Base-by-base conservation (phyloP, 2,329 filamentous ascomycete genomes). In the Albophoma yamanashiensis region DNA sequence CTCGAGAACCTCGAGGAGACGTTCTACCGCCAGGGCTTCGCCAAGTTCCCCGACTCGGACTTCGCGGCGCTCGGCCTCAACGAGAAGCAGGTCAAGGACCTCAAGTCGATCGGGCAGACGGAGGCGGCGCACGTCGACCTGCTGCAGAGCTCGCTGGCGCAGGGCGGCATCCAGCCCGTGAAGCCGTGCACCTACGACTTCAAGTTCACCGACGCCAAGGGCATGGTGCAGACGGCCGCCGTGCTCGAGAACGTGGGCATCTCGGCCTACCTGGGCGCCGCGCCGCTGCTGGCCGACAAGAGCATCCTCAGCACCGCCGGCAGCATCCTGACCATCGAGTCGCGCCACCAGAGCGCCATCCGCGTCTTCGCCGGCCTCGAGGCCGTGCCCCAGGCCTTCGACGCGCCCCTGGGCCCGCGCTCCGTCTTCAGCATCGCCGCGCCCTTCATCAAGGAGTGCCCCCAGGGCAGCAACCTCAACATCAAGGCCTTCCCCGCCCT, bases 371-470 rank as follows among this genome's bases (percentile, higher is more conserved):
- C 79, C 25, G 78, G 81, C 61, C 76, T 79, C 59, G 75, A 82
- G 60, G 83, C 87, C 58, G 81, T 89, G 4, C 85, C 89, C 4
- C 82, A 84, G 68, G 81, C 87, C 34, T 89, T 91, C 68, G 88
- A 91, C 70, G 86, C 85, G 0, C 79, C 88, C 1, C 83, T 92
- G 15, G 82, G 82, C 38, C 84, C 87, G 64, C 81, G 83, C 64
- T 83, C 85, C 64, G 84, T 91, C 72, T 91, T 90, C 78, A 87
- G 87, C 43, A 81, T 92, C 59, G 88, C 88, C 52, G 84, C 87
- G 1, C 82, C 82, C 53, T 91, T 91, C 78, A 91, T 92, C 77
- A 71, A 74, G 60, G 84, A 83, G 38, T 92, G 88, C 77, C 89
- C 88, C 20, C 73, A 80, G 36, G 85, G 83, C 78, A 90, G 70